Evolutionary conservation across 495 filamentous ascomycete species (phyloP), one percentile per base, ranked within the genome.

Genomic region (Hypoxylon crocopeplum): DNA sequence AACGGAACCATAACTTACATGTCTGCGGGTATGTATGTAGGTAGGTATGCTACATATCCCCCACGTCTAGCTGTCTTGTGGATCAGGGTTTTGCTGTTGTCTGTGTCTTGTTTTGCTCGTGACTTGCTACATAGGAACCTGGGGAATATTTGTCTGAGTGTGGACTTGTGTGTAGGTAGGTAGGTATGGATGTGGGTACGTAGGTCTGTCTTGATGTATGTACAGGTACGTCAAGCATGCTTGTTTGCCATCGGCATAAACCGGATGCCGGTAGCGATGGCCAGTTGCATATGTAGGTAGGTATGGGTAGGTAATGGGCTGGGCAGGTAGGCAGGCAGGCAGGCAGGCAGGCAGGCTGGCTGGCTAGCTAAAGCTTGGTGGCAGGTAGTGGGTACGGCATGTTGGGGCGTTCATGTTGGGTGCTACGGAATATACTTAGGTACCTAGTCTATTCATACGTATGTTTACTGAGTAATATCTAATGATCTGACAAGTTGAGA

Each of bases 201-300:
- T 42, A 32, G 10, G 2, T 52, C 20, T 37, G 34, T 17, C 24
- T 22, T 29, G 47, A 20, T 30, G 32, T 13, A 38, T 20, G 30
- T 34, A 54, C 13, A n/a, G 30, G 22, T 17, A 37, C 32, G 29
- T 54, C 20, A 33, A 17, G 12, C 11, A 44, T 44, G 25, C 10
- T 6, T 33, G 12, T 19, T 27, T 7, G 42, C 5, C 16, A 19
- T 55, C 37, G 53, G 53, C 12, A 49, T 48, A 37, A 41, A 39
- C 37, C 42, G 44, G 44, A 57, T 48, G 44, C 53, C 38, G 49
- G 49, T 52, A 52, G 17, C 46, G 16, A 29, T 37, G 46, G 21
- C 30, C 32, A 50, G 29, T 15, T 49, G 45, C 34, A 29, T 57
- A 57, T 39, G 45, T 44, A 56, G 34, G 46, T 37, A 10, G 15